phyloP scores from a whole-genome alignment of 495 filamentous ascomycete species.

The Xylaria scruposa region DNA sequence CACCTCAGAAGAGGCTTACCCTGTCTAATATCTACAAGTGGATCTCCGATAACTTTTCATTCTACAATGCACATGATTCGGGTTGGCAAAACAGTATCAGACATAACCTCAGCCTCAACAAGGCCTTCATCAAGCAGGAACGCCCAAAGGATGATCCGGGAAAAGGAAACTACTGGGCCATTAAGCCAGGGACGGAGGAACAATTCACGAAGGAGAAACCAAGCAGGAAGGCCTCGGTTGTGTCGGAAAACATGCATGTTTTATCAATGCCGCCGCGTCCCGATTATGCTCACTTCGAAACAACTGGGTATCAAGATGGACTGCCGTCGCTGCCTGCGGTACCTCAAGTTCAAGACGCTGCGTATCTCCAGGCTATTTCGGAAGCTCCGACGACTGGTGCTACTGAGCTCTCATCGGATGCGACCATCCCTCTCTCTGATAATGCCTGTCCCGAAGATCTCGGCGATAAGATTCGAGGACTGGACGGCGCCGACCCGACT shows the following conservation, averaged over 20 bases:
- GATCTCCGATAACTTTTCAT: slow-evolving; percentile 93
- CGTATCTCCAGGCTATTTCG: slow-evolving; percentile 28
- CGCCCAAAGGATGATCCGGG: slow-evolving; percentile 96
- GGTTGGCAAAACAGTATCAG: slow-evolving; percentile 99
- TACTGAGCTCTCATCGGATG: slow-evolving; percentile 85
- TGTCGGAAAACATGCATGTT: slow-evolving; percentile 54
- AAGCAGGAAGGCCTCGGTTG: slow-evolving; percentile 53
- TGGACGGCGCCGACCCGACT: slow-evolving; percentile 61
- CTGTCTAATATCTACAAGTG: slow-evolving; percentile 99
- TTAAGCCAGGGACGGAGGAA: slow-evolving; percentile 84
- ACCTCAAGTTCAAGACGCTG: slow-evolving; percentile 33
- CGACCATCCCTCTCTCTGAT: slow-evolving; percentile 91
- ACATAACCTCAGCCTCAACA: slow-evolving; percentile 97
- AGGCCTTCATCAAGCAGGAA: slow-evolving; percentile 95
- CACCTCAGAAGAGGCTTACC: slow-evolving; percentile 82
- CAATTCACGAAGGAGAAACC: slow-evolving; percentile 89
- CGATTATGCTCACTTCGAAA: slow-evolving; percentile 45
- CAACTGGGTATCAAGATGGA: slow-evolving; percentile 38
- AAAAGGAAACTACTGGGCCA: slow-evolving; percentile 98
- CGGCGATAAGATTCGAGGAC: slow-evolving; percentile 53
- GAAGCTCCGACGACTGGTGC: slow-evolving; percentile 37
- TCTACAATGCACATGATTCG: slow-evolving; percentile 80
- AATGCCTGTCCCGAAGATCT: slow-evolving; percentile 68
- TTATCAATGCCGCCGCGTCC: slow-evolving; percentile 50
- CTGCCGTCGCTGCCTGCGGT: slow-evolving; percentile 44